A percentile compares a stretch with the other conserved stretches of the same genome.
These are phyloP conservation scores for Macrotyloma uniflorum DNA, from an alignment of 306 rosid species.

Conservation along the genomic window DNA sequence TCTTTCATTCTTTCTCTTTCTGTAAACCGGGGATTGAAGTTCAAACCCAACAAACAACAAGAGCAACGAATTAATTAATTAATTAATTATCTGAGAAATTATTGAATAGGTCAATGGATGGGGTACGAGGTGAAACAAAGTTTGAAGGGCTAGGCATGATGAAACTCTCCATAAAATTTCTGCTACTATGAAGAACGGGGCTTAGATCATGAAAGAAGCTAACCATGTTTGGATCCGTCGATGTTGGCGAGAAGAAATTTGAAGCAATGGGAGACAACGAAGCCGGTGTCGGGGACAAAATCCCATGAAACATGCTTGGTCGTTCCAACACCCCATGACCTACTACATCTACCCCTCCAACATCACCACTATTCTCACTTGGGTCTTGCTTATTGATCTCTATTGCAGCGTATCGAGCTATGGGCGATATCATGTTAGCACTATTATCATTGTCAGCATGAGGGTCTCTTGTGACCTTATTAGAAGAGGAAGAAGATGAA, in stretches of 20 bases:
- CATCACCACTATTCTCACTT: not conserved
- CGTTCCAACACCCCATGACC: slow-evolving; percentile 7
- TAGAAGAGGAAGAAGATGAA: slow-evolving; percentile 14
- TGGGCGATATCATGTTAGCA: slow-evolving; percentile 31
- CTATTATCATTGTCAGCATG: not conserved
- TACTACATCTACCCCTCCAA: not conserved
- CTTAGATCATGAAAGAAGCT: slow-evolving; percentile 64
- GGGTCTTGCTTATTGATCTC: slow-evolving; percentile 34
- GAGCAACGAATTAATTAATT: not conserved
- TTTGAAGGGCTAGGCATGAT: slow-evolving; percentile 59
- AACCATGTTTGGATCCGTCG: slow-evolving; percentile 40
- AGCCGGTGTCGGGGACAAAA: slow-evolving; percentile 76
- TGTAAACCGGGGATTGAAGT: not conserved
- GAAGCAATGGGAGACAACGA: slow-evolving; percentile 62
- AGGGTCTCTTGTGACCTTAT: not conserved
- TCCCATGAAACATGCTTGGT: slow-evolving; percentile 56
- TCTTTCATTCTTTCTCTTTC: not conserved
- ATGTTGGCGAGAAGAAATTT: slow-evolving; percentile 48
- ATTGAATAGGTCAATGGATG: slow-evolving; percentile 65
- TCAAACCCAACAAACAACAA: not conserved
- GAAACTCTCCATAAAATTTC: slow-evolving; percentile 59
- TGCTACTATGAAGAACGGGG: slow-evolving; percentile 45
- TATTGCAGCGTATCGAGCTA: slow-evolving; percentile 37
- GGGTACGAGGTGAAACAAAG: slow-evolving; percentile 45
- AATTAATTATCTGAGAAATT: slow-evolving; percentile 42